These are phyloP conservation scores for Geosmithia morbida DNA, from an alignment of 2,329 filamentous ascomycete genomes.

Conservation along the genomic window DNA sequence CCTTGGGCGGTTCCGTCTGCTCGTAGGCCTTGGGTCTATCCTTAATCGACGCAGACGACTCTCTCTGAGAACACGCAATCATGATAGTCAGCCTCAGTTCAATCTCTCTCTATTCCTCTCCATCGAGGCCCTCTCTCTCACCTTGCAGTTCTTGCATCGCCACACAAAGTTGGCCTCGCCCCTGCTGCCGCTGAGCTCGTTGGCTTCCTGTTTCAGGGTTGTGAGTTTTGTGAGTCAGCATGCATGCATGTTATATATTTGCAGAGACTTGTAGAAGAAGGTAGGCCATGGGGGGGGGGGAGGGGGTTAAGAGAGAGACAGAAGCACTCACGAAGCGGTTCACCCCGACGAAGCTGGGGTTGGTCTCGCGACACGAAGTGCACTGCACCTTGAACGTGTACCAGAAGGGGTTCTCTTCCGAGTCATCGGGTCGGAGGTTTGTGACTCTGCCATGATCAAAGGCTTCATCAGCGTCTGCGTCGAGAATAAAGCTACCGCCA, in stretches of 20 bases:
- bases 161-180: slow-evolving; percentile 99
- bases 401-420: slow-evolving; percentile 70
- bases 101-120: too few relatives aligned
- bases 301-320: not conserved
- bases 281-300: too few relatives aligned
- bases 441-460: slow-evolving; percentile 51
- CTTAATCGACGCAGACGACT: slow-evolving; percentile 76
- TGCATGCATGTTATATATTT: too few relatives aligned
- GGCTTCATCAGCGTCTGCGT: not conserved
- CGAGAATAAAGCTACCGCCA: not conserved
- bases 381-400: slow-evolving; percentile 98
- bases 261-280: not conserved
- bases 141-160: slow-evolving; percentile 97
- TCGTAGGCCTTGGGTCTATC: slow-evolving; percentile 58
- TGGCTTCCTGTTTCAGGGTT: slow-evolving; percentile 50
- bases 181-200: slow-evolving; percentile 82
- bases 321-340: slow-evolving; percentile 63
- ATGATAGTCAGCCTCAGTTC: not conserved
- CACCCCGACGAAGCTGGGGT: slow-evolving; percentile 74
- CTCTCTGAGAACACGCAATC: slow-evolving; percentile 36
- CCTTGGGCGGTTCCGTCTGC: slow-evolving; percentile 56
- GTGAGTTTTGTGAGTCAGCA: too few relatives aligned
- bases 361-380: slow-evolving; percentile 87
- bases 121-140: slow-evolving; percentile 21
- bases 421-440: slow-evolving; percentile 74